A percentile compares a stretch with the other conserved stretches of the same genome.
Evolutionary conservation across 1,284 basidiomycete genomes (phyloP).

Genomic region (Schizopora paradoxa): DNA sequence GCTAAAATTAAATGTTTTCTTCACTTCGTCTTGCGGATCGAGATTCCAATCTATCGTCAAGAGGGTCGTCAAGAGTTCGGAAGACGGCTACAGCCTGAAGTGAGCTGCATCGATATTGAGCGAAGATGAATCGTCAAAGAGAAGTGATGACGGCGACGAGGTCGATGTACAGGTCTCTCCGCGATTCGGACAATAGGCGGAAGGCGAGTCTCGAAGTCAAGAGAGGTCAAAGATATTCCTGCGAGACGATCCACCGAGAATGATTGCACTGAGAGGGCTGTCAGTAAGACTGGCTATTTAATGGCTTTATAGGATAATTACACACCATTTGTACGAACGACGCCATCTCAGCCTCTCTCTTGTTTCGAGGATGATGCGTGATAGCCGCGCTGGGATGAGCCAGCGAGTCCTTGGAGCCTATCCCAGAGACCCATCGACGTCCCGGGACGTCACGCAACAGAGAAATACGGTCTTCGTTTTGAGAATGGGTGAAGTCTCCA

Average conservation of each 20-base stretch:
- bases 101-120: conserved; percentile 59
- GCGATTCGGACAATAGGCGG: conserved; percentile 53
- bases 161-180: conserved; percentile 71
- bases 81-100: conserved; percentile 67
- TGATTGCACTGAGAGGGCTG: conserved; percentile 65
- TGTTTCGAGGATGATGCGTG: conserved; percentile 30
- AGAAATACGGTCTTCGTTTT: conserved; percentile 44
- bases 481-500: conserved; percentile 32
- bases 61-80: conserved; percentile 60
- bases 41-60: conserved; percentile 53
- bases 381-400: no score
- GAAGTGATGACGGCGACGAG: no score
- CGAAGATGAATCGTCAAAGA: conserved; percentile 11
- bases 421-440: conserved; percentile 67
- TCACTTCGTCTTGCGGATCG: conserved; percentile 35
- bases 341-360: conserved; percentile 23
- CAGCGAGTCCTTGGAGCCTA: conserved; percentile 41
- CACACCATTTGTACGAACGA: conserved; percentile 65
- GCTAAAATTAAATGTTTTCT: conserved; percentile 57
- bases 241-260: conserved; percentile 78
- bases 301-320: conserved; percentile 14
- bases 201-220: conserved; percentile 56
- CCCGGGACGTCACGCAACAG: conserved; percentile 73
- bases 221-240: conserved; percentile 44
- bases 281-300: conserved; percentile 18